A percentile compares a stretch with the other conserved stretches of the same genome.
Evolutionary conservation across 2,329 filamentous ascomycete genomes (phyloP).

Genomic region (Salinomyces thailandicus): DNA sequence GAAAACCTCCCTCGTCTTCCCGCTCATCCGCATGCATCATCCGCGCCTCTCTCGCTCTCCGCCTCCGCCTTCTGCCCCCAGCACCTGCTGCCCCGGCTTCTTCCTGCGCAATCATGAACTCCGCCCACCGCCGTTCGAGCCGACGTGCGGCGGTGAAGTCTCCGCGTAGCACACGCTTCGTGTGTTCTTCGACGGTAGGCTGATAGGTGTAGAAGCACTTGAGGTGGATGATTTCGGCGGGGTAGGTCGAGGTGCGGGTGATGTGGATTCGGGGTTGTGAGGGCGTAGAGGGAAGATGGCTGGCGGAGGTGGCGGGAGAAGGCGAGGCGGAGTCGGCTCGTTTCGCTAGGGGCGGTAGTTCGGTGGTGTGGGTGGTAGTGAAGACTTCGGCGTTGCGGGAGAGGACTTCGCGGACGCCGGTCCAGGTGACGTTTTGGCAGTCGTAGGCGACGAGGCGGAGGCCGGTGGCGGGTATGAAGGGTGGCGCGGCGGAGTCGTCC

Average conservation of each 20-base stretch:
- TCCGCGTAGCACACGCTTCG: conserved; percentile 68
- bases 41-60: conserved; percentile 72
- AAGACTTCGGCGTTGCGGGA: conserved; percentile 70
- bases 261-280: conserved; percentile 18
- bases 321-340: conserved; percentile 3
- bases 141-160: conserved; percentile 63
- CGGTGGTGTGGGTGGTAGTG: conserved; percentile 31
- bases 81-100: conserved; percentile 63
- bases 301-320: conserved; percentile 17
- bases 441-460: conserved; percentile 79
- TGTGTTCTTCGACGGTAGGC: conserved; percentile 88
- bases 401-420: conserved; percentile 75
- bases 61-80: conserved; percentile 57
- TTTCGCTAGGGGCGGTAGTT: conserved; percentile 18
- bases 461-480: conserved; percentile 41
- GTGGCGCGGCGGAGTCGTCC: conserved; percentile 24
- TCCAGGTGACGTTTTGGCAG: conserved; percentile 86
- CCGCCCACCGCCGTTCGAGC: conserved; percentile 85
- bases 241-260: conserved; percentile 43
- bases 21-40: conserved; percentile 72
- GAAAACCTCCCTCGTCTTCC: conserved; percentile 39
- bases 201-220: conserved; percentile 97
- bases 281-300: conserved; percentile 2
- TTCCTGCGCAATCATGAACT: conserved; percentile 86
- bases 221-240: conserved; percentile 68